Evolutionary conservation across 2,329 filamentous ascomycete species (phyloP).

Genomic region (Helminthosporium solani): DNA sequence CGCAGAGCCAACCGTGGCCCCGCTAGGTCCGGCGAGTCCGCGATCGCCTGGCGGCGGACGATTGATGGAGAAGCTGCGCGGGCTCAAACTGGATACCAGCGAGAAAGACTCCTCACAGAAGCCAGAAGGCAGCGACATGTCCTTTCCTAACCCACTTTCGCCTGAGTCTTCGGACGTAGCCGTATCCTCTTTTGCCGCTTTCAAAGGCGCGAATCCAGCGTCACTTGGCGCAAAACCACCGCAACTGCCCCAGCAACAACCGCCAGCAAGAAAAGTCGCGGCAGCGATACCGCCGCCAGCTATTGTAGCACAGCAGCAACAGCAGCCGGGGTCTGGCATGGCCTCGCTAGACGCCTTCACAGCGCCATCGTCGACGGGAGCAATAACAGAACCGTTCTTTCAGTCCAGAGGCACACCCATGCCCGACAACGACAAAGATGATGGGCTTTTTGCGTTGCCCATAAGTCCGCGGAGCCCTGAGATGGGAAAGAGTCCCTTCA

Average conservation of each 20-base stretch:
- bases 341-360: conserved; percentile 49
- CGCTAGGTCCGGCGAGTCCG: conserved; percentile 59
- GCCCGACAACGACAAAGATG: conserved; percentile 61
- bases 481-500: conserved; percentile 81
- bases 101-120: conserved; percentile 62
- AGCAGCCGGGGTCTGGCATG: conserved; percentile 39
- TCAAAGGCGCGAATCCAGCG: conserved; percentile 52
- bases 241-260: conserved; percentile 34
- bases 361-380: background rate
- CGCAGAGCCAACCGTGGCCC: conserved; percentile 39
- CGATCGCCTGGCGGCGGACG: conserved; percentile 64
- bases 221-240: conserved; percentile 46
- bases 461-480: conserved; percentile 85
- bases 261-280: conserved; percentile 36
- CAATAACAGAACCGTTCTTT: conserved; percentile 25
- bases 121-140: conserved; percentile 21
- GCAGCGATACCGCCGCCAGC: conserved; percentile 40
- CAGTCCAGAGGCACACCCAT: conserved; percentile 32
- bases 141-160: conserved; percentile 55
- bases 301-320: conserved; percentile 44
- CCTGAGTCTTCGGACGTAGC: conserved; percentile 65
- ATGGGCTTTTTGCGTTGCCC: conserved; percentile 83
- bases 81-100: conserved; percentile 74
- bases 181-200: conserved; percentile 60
- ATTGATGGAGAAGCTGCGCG: conserved; percentile 76